Base-by-base conservation (phyloP, 139 green algal species). In the Chlamydomonas schloesseri region DNA sequence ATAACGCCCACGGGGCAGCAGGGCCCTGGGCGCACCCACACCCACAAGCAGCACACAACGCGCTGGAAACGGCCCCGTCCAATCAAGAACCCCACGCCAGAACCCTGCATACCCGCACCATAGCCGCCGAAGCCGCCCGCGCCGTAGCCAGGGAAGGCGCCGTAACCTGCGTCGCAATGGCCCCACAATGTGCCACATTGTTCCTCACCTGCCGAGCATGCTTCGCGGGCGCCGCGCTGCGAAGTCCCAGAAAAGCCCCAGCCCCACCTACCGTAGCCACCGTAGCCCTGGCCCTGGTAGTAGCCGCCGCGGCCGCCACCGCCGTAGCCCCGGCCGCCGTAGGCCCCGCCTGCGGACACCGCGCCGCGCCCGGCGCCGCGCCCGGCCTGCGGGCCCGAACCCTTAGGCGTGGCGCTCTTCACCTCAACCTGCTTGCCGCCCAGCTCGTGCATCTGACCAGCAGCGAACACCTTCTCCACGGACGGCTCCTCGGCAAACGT, bases 351-450 rank as follows among this genome's bases (percentile, higher is more conserved):
- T 55, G 34, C 67, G 20, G 42, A 28, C 11, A 36, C 29, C 26
- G 4, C 69, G 6, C 42, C 28, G 3, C 81, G 67, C 34, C 81
- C 67, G 80, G 50, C 67, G 23, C 69, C 81, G 55, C 81, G 67
- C 9, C 81, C 81, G 15, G 81, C 79, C 81, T 87, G 81, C 57
- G 81, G 81, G 47, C 81, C 92, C 31, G 94, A 94, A 17, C 95
- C 95, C 87, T 95, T 96, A 14, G 95, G 95, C 0, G 95, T 98
- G 34, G 95, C 95, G 36, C 71, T 89, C 81, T 97, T 98, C 0
- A 97, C 94, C 81, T 97, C 94, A 36, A 98, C 94, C 64, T 88
- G 80, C 84, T 98, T 98, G 47, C 94, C 94, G 23, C 74, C 84
- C 23, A 98, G 81, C 80, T 95, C 90, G 42, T 98, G 95, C 90